phyloP scores from a whole-genome alignment of 352 stramenopile species.

The Saprolegnia parasitica region DNA sequence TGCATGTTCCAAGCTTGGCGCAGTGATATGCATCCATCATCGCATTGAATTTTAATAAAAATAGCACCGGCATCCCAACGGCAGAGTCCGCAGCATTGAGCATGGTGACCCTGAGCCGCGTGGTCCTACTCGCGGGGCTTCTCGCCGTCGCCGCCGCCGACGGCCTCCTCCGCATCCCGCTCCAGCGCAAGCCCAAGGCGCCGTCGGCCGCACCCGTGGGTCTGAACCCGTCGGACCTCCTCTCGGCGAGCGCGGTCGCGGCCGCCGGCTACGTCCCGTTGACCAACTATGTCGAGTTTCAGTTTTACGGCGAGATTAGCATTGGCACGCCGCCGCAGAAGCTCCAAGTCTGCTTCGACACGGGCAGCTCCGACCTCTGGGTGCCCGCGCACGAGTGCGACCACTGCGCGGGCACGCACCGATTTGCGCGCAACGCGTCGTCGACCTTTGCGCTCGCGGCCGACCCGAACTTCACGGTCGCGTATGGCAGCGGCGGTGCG shows the following conservation, averaged over 20 bases:
- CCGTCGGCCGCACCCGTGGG: not conserved
- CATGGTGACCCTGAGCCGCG: not conserved
- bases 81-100: not conserved
- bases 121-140: not conserved
- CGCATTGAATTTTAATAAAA: too few relatives aligned
- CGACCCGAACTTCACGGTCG: conserved; percentile 52
- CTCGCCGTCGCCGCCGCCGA: not conserved
- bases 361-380: conserved; percentile 76
- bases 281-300: conserved; percentile 80
- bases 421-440: conserved; percentile 51
- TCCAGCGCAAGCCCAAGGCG: conserved; percentile 8
- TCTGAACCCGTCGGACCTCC: conserved; percentile 22
- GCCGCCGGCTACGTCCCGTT: conserved; percentile 47
- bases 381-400: conserved; percentile 51
- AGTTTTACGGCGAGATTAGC: conserved; percentile 66
- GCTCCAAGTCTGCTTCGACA: conserved; percentile 76
- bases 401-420: conserved; percentile 47
- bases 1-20: too few relatives aligned
- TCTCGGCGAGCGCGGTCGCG: conserved; percentile 35
- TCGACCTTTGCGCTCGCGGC: conserved; percentile 40
- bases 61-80: too few relatives aligned
- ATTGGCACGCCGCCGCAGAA: conserved; percentile 66
- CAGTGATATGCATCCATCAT: too few relatives aligned
- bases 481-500: conserved; percentile 73
- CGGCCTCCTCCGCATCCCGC: conserved; percentile 20